These are phyloP conservation scores for Penicillium waksmanii DNA, from an alignment of 495 filamentous ascomycete genomes.

Conservation along the genomic window DNA sequence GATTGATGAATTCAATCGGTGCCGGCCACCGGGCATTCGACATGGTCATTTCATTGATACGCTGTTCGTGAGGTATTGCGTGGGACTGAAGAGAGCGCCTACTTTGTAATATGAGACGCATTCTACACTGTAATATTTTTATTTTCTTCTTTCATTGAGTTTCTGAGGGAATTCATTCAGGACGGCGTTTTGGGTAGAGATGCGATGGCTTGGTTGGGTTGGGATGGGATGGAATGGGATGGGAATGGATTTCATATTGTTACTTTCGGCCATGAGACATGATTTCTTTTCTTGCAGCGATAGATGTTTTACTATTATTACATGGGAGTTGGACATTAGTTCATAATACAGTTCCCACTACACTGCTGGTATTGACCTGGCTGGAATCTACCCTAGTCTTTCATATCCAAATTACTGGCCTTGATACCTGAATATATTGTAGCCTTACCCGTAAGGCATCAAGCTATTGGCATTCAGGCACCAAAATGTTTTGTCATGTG, in stretches of 20 bases:
- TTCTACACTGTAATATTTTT: conserved; percentile 17
- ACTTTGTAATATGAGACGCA: conserved; percentile 42
- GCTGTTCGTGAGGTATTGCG: conserved; percentile 77
- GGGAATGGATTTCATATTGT: conserved; percentile 8
- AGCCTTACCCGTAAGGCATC: neutral
- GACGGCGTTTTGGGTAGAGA: conserved; percentile 18
- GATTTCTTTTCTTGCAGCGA: conserved; percentile 13
- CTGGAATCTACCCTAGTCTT: no score
- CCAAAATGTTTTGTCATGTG: conserved; percentile 19
- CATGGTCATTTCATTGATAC: conserved; percentile 90
- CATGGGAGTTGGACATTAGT: neutral
- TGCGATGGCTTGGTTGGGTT: conserved; percentile 4
- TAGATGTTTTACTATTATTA: conserved; percentile 14
- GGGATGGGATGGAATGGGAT: conserved; percentile 8
- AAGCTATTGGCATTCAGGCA: neutral
- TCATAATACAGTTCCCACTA: no score
- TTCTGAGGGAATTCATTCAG: conserved; percentile 5
- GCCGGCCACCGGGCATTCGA: conserved; percentile 80
- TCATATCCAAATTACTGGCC: no score
- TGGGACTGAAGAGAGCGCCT: conserved; percentile 57
- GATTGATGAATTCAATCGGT: conserved; percentile 74
- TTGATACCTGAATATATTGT: neutral
- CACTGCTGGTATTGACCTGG: no score
- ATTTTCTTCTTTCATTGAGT: conserved; percentile 14
- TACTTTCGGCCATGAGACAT: conserved; percentile 24